Conservation (phyloP, 306 rosid genomes). For the Acacia acuminata region DNA sequence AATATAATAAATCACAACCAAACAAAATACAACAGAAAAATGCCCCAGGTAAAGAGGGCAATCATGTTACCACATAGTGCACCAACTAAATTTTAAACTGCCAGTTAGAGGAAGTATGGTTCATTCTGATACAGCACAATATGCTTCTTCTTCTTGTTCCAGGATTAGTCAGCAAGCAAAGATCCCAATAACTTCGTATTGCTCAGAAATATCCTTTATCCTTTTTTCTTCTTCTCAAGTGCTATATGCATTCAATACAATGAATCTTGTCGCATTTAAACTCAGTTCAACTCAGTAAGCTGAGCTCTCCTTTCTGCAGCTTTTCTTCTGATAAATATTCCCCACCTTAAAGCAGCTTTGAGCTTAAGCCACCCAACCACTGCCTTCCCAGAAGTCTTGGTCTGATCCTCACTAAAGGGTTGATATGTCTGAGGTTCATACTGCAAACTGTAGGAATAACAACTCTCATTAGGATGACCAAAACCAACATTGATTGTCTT, state of each 20-base stretch:
- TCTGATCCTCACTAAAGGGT: slow-evolving; percentile 44
- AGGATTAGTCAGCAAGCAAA: slow-evolving; percentile 1
- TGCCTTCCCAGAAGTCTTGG: slow-evolving; percentile 69
- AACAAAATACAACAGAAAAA: slow-evolving; percentile 31
- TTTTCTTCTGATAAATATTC: slow-evolving; percentile 72
- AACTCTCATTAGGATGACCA: slow-evolving; percentile 51
- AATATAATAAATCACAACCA: slow-evolving; percentile 29
- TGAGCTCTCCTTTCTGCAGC: slow-evolving; percentile 89
- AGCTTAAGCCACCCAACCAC: slow-evolving; percentile 93
- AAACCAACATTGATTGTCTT: slow-evolving; percentile 58
- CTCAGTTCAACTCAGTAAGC: slow-evolving; percentile 73
- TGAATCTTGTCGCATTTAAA: slow-evolving; percentile 20
- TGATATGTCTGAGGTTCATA: slow-evolving; percentile 59
- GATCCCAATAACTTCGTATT: background rate
- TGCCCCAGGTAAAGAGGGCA: slow-evolving; percentile 22
- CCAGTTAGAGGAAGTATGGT: background rate
- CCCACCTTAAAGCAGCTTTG: slow-evolving; percentile 93
- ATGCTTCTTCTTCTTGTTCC: background rate
- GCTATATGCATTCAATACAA: slow-evolving; percentile 12
- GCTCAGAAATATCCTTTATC: slow-evolving; percentile 9
- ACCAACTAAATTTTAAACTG: slow-evolving; percentile 13
- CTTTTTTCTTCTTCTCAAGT: background rate
- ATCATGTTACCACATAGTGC: slow-evolving; percentile 25
- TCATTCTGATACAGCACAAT: slow-evolving; percentile 5
- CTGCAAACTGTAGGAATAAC: slow-evolving; percentile 55